phyloP scores from a whole-genome alignment of 2,329 filamentous ascomycete genomes.

The Pyricularia grisea region DNA sequence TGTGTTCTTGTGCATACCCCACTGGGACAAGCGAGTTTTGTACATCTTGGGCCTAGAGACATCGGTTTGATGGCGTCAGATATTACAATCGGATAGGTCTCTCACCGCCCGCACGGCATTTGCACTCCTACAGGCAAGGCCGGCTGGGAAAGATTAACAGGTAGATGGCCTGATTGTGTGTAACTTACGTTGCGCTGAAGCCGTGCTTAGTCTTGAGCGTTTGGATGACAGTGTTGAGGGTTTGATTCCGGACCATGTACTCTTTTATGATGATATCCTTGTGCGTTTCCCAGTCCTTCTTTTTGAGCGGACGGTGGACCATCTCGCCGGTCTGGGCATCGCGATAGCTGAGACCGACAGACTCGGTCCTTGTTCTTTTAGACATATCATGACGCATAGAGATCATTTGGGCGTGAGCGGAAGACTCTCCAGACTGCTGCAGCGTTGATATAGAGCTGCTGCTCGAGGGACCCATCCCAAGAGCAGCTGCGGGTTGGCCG shows the following conservation, averaged over 20 bases:
- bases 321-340: background rate
- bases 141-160: background rate
- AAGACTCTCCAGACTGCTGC: background rate
- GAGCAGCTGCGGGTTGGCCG: background rate
- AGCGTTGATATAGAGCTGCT: background rate
- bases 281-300: background rate
- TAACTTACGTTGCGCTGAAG: constrained; percentile 1
- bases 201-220: background rate
- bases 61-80: background rate
- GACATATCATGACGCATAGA: background rate
- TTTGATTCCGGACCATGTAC: background rate
- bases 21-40: background rate
- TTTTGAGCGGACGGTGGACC: background rate
- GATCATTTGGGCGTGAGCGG: background rate
- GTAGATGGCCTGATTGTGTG: background rate
- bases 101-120: background rate
- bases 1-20: background rate
- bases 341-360: background rate
- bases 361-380: background rate
- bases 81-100: background rate
- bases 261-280: background rate
- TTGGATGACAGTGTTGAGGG: background rate
- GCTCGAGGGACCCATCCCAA: background rate
- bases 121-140: background rate
- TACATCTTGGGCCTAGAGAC: background rate